Base-by-base conservation (phyloP, 108 stramenopile species). In the Epipyxis sp. region DNA sequence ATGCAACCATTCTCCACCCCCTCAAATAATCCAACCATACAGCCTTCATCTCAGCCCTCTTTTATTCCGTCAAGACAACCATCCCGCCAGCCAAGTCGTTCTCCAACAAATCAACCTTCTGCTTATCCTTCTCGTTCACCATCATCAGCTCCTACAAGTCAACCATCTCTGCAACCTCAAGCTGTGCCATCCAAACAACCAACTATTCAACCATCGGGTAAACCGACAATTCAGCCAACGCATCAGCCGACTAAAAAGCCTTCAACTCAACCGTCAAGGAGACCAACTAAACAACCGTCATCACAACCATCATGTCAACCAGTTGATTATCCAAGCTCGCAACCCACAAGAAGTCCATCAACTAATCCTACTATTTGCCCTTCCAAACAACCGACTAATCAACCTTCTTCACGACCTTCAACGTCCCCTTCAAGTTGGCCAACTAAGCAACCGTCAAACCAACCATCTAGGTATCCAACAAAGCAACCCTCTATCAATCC, bases 401-500 rank as follows among this genome's bases (percentile, higher is more conserved):
- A 65, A 25, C 61, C 61, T 65, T 35, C 61, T 65, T 16, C 30
- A 35, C 3, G 34, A 3, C 61, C 61, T 35, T 32, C 61, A 10
- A 32, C 30, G 13, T 32, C 20, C 10, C 61, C 61, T 65, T 65
- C 61, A 3, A 25, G 34, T 25, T 32, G 34, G 35, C 71, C 71
- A 30, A 43, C 71, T 74, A 6, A 10, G 16, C 32, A 27, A 42
- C 71, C 71, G 27, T 13, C 10, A 43, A 42, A 42, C 6, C 71
- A 74, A 39, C 71, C 71, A 32, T 13, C 71, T 10, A 10, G 13
- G 40, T 42, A 39, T 10, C 71, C 71, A 16, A 35, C 71, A 16
- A 42, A 6, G 3, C 71, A 74, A 37, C 71, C 71, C 29, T 54
- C 71, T 37, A 54, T 27, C 43, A 16, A 54, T 27, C 71, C 71